Percentiles rank a stretch among this genome's conserved stretches.
These are phyloP conservation scores for Colletotrichum ledebouriae DNA, from an alignment of 2,329 filamentous ascomycete species.

Conservation along the genomic window DNA sequence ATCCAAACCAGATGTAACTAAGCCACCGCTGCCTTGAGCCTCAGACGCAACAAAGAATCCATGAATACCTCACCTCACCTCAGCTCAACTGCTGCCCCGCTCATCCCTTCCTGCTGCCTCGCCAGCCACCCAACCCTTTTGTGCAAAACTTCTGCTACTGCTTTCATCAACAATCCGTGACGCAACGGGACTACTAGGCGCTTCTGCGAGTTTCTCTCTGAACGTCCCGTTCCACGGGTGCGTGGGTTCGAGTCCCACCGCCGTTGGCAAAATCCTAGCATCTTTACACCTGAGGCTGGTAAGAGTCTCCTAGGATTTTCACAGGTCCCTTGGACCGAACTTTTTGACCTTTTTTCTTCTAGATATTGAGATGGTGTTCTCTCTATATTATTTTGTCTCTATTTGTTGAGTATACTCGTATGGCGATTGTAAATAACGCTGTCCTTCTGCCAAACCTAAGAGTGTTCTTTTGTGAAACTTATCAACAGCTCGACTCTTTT, in stretches of 20 bases:
- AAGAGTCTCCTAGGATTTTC: slow-evolving; percentile 28
- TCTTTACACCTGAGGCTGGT: slow-evolving; percentile 35
- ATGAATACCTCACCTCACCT: background rate
- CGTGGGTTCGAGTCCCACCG: slow-evolving; percentile 26
- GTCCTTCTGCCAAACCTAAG: too few species aligned
- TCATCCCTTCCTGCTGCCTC: slow-evolving; percentile 11
- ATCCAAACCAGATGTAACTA: too few species aligned
- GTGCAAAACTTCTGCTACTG: background rate
- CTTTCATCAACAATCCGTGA: slow-evolving; percentile 18
- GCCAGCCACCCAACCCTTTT: slow-evolving; percentile 1
- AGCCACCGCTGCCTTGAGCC: background rate
- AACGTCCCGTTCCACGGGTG: slow-evolving; percentile 25
- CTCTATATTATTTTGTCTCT: too few species aligned
- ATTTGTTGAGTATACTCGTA: too few species aligned
- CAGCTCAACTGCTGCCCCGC: slow-evolving; percentile 5
- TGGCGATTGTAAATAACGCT: too few species aligned
- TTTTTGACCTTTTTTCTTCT: slow-evolving; percentile 15
- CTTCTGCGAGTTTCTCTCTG: slow-evolving; percentile 1
- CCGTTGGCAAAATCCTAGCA: slow-evolving; percentile 23
- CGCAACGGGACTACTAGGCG: slow-evolving; percentile 20
- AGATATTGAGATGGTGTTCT: too few species aligned
- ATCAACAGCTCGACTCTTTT: too few species aligned
- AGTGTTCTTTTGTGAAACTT: too few species aligned
- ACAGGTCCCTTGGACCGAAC: slow-evolving; percentile 2
- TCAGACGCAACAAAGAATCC: background rate